Evolutionary conservation across 2,329 filamentous ascomycete species (phyloP).

Genomic region (Fusarium poae): DNA sequence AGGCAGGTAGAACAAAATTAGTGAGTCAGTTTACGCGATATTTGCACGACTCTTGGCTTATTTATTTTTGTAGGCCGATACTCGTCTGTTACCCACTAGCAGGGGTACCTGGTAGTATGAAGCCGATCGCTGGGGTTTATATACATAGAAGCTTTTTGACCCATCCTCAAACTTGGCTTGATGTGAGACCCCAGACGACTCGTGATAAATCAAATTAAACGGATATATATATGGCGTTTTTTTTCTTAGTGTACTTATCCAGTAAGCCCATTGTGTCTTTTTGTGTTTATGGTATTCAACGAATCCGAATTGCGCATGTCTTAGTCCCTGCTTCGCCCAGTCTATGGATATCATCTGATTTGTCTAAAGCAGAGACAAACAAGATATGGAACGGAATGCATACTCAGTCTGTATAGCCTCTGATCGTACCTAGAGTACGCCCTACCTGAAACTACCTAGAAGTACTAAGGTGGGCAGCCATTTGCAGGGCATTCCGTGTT

Average conservation of each 20-base stretch:
- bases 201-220: background rate
- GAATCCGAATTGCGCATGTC: background rate
- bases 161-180: background rate
- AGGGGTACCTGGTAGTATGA: no score
- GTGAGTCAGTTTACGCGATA: no score
- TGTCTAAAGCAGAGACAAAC: background rate
- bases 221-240: background rate
- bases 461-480: background rate
- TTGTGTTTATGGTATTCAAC: background rate
- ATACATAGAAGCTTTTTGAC: background rate
- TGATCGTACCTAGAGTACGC: background rate
- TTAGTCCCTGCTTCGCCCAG: background rate
- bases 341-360: background rate
- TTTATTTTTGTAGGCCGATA: no score
- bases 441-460: conserved; percentile 9
- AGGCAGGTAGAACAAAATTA: no score
- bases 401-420: background rate
- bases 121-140: no score
- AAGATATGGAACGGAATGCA: background rate
- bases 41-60: no score
- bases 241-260: background rate
- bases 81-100: no score
- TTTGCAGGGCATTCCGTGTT: background rate
- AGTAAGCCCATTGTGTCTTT: background rate
- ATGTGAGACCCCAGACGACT: background rate